Evolutionary conservation across 495 filamentous ascomycete genomes (phyloP).

Genomic region (Penicillium macrosclerotiorum): DNA sequence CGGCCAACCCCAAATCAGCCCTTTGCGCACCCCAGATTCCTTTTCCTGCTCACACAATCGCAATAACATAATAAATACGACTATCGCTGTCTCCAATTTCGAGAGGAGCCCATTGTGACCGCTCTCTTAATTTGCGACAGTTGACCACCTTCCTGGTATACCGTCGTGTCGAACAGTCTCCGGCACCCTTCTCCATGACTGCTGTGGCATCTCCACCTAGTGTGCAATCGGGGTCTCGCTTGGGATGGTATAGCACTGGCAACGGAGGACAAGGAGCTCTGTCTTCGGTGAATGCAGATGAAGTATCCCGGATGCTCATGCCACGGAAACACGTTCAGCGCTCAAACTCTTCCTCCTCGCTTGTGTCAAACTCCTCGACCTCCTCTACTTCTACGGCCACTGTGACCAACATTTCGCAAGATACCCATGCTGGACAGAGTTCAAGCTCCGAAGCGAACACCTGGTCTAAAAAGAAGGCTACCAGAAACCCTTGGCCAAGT

Average conservation of each 20-base stretch:
- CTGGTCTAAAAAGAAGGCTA: constrained; percentile 65
- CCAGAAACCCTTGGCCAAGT: constrained; percentile 69
- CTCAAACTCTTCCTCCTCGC: constrained; percentile 83
- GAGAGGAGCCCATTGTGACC: not conserved
- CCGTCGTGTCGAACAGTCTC: constrained; percentile 13
- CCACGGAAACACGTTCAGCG: constrained; percentile 81
- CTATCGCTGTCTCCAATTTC: not conserved
- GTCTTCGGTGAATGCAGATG: constrained; percentile 80
- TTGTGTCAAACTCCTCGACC: constrained; percentile 53
- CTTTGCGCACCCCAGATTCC: constrained; percentile 4
- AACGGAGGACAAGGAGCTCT: constrained; percentile 72
- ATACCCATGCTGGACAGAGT: constrained; percentile 48
- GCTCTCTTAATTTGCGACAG: constrained; percentile 10
- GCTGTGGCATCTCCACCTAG: constrained; percentile 92
- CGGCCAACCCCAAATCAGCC: constrained; percentile 15
- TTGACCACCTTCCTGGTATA: constrained; percentile 20
- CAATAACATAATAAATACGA: not conserved
- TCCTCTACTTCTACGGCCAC: constrained; percentile 52
- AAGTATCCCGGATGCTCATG: constrained; percentile 84
- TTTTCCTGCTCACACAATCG: not conserved
- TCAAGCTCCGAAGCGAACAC: constrained; percentile 46
- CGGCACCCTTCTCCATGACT: constrained; percentile 71
- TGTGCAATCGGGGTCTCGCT: constrained; percentile 69
- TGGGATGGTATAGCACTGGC: constrained; percentile 60
- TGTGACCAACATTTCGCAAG: constrained; percentile 38